phyloP scores from a whole-genome alignment of 768 basidiomycete genomes.

The Paxillus involutus region DNA sequence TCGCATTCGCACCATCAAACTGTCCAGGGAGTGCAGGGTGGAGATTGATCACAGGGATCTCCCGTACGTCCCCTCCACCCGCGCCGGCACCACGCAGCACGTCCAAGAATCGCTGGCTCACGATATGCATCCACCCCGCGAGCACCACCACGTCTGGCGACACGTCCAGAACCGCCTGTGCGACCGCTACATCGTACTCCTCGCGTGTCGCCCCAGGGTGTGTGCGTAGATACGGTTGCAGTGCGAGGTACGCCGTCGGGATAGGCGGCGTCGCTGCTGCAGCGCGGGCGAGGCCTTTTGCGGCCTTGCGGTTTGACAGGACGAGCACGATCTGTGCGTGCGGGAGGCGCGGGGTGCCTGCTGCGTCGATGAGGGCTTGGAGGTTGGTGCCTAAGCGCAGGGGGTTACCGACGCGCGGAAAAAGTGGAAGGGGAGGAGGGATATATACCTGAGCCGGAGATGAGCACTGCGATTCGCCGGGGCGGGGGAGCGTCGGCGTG shows the following conservation, averaged over 20 bases:
- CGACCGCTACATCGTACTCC: constrained; percentile 86
- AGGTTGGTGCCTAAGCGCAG: constrained; percentile 84
- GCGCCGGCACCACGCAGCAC: constrained; percentile 43
- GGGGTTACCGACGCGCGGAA: not conserved
- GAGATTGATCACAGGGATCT: constrained; percentile 88
- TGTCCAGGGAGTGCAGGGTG: constrained; percentile 95
- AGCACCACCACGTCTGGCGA: constrained; percentile 86
- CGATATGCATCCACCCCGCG: constrained; percentile 99
- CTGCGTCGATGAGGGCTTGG: constrained; percentile 92
- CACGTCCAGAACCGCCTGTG: constrained; percentile 57
- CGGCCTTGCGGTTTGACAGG: constrained; percentile 89
- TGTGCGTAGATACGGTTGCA: constrained; percentile 79
- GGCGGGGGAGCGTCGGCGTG: not conserved
- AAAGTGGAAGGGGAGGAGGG: not conserved
- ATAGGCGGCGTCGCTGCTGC: constrained; percentile 69
- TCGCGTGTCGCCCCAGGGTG: constrained; percentile 71
- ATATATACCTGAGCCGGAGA: constrained; percentile 61
- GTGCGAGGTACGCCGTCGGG: constrained; percentile 76
- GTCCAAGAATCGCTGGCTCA: constrained; percentile 79
- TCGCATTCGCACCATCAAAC: constrained; percentile 95
- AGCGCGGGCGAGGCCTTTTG: constrained; percentile 87
- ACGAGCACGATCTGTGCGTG: constrained; percentile 74
- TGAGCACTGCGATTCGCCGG: constrained; percentile 53
- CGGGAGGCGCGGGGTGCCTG: constrained; percentile 71
- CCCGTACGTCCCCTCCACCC: constrained; percentile 32